These are phyloP conservation scores for Triticum turgidum DNA, from an alignment of 176 grass and related monocot species.

Conservation along the genomic window DNA sequence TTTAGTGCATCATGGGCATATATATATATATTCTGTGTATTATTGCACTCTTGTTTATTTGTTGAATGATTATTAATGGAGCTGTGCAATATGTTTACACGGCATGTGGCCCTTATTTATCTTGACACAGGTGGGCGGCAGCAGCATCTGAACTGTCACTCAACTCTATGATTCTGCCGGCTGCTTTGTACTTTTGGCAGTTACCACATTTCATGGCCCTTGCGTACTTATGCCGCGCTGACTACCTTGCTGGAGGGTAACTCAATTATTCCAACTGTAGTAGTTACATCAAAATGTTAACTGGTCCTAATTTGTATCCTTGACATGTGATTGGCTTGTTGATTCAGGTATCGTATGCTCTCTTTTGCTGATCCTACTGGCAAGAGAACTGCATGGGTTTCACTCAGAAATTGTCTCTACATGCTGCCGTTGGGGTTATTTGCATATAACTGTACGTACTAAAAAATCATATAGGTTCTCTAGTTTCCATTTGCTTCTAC, in stretches of 20 bases:
- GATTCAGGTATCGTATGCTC: slow-evolving; percentile 67
- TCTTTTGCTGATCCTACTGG: slow-evolving; percentile 83
- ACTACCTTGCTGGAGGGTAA: slow-evolving; percentile 97
- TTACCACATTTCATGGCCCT: slow-evolving; percentile 99
- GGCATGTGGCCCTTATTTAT: background rate
- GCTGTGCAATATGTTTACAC: slow-evolving; percentile 10
- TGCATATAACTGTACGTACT: slow-evolving; percentile 79
- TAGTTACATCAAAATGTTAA: background rate
- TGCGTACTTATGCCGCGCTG: slow-evolving; percentile 81
- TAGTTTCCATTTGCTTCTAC: background rate
- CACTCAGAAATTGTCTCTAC: slow-evolving; percentile 93
- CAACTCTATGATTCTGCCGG: slow-evolving; percentile 89
- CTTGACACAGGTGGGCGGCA: slow-evolving; percentile 68
- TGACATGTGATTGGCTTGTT: slow-evolving; percentile 16
- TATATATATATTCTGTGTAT: background rate
- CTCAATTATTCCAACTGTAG: slow-evolving; percentile 18
- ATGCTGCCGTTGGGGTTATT: slow-evolving; percentile 83
- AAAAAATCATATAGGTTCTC: slow-evolving; percentile 12
- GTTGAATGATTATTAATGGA: background rate
- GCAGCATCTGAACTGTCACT: slow-evolving; percentile 77
- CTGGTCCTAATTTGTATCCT: slow-evolving; percentile 8
- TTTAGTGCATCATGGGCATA: background rate
- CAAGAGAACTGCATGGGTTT: slow-evolving; percentile 83
- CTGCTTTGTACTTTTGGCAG: slow-evolving; percentile 92
- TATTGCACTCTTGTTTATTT: background rate